Evolutionary conservation across 2,329 filamentous ascomycete genomes (phyloP), one percentile per base, ranked within the genome.

Genomic region (Plenodomus lindquistii): DNA sequence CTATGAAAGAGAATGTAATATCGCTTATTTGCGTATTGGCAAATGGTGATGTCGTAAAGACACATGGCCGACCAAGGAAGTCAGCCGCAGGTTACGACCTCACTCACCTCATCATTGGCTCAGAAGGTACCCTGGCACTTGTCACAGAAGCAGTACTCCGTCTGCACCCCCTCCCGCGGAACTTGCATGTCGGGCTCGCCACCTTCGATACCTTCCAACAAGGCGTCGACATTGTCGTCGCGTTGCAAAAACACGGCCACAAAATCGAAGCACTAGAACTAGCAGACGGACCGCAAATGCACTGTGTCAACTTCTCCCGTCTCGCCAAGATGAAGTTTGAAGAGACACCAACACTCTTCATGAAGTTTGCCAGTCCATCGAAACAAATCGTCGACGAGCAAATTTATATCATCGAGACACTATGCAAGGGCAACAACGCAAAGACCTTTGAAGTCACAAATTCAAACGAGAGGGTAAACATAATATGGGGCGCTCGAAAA

Each of bases 1-100:
- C 91, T 2, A 96, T 96, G 89, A 85, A 89, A 53, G 90, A 95
- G 66, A 96, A 91, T 89, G 91, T 96, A 15, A 77, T 96, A 13
- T 87, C 83, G 42, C 73, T 96, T 55, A 96, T 91, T 0, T 87
- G 92, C 2, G 91, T 96, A 10, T 80, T 96, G 60, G 91, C 91
- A 10, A 91, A 96, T 71, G 91, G 91, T 36, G 93, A 89, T 1
- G 74, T 96, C 31, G 84, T 97, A 72, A 93, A 90, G 77, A 97
- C 92, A 11, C 82, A 88, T 51, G 88, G 94, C 70, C 83, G 91
- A 37, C 91, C 91, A 2, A 83, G 91, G 54, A 97, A 96, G 79
- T 91, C 87, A 62, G 90, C 87, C 46, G 92, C 92, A 19, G 92
- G 92, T 13, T 97, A 97, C 73, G 91, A 97, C 69, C 81, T 96